Evolutionary conservation across 352 stramenopile species (phyloP).

Genomic region (Globisporangium splendens): DNA sequence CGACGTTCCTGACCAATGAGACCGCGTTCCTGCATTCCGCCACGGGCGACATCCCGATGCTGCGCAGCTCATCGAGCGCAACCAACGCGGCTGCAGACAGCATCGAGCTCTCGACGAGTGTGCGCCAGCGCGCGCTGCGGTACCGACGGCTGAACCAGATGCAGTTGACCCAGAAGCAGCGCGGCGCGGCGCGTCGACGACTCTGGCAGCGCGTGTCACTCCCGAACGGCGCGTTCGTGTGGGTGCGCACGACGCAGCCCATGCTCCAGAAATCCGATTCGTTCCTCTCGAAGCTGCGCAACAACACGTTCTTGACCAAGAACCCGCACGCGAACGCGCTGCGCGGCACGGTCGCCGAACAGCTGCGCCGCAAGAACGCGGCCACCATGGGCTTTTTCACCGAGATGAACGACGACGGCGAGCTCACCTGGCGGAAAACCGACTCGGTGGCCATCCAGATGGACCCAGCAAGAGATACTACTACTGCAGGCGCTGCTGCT

Average conservation of each 20-base stretch:
- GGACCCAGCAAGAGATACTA: slow-evolving; percentile 20
- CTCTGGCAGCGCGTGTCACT: slow-evolving; percentile 64
- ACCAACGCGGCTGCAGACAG: slow-evolving; percentile 5
- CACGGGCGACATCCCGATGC: slow-evolving; percentile 17
- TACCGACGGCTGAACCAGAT: slow-evolving; percentile 67
- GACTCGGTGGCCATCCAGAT: slow-evolving; percentile 45
- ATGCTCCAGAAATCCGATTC: slow-evolving; percentile 34
- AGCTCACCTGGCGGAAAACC: slow-evolving; percentile 47
- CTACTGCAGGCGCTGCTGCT: slow-evolving; percentile 8
- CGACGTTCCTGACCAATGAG: slow-evolving; percentile 16
- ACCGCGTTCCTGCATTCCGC: slow-evolving; percentile 11
- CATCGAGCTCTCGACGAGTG: slow-evolving; percentile 32
- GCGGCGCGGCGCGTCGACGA: slow-evolving; percentile 41
- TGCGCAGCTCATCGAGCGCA: slow-evolving; percentile 15
- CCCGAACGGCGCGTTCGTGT: slow-evolving; percentile 55
- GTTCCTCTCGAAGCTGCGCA: slow-evolving; percentile 48
- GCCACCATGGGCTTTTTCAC: slow-evolving; percentile 69
- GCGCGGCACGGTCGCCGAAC: slow-evolving; percentile 45
- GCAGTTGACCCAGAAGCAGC: slow-evolving; percentile 65
- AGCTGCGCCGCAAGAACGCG: slow-evolving; percentile 76
- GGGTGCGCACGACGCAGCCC: slow-evolving; percentile 45
- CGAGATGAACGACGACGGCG: slow-evolving; percentile 41
- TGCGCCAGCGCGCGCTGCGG: slow-evolving; percentile 49
- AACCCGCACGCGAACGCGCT: slow-evolving; percentile 41
- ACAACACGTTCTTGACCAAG: slow-evolving; percentile 55